Evolutionary conservation across 352 stramenopile species (phyloP).

Genomic region (Hyaloperonospora brassicae): DNA sequence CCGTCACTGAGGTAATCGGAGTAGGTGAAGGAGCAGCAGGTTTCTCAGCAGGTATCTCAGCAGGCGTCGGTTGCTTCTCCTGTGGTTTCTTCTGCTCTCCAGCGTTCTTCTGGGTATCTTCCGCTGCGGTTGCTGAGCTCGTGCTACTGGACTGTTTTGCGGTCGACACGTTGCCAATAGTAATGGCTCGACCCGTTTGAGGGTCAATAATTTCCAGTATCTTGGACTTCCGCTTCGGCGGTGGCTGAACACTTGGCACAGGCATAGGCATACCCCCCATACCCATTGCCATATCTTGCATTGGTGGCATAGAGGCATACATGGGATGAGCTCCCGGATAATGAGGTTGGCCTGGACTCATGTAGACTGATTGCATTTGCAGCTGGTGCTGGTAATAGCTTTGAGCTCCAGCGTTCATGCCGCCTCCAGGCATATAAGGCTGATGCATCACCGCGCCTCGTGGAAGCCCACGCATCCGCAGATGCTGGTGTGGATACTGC

Average conservation of each 20-base stretch:
- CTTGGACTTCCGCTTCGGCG: conserved; percentile 43
- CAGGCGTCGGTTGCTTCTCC: conserved; percentile 21
- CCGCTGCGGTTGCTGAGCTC: conserved; percentile 10
- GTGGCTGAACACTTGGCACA: conserved; percentile 29
- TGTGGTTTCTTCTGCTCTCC: conserved; percentile 28
- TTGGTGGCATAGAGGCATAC: conserved; percentile 29
- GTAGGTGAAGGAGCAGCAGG: conserved; percentile 1
- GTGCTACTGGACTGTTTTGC: conserved; percentile 10
- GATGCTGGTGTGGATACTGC: conserved; percentile 14
- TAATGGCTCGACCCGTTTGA: conserved; percentile 38
- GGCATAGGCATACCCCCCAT: conserved; percentile 32
- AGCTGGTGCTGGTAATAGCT: conserved; percentile 42
- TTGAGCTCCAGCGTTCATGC: conserved; percentile 32
- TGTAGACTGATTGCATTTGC: conserved; percentile 40
- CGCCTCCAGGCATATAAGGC: conserved; percentile 31
- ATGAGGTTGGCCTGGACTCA: conserved; percentile 24
- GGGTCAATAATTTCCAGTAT: conserved; percentile 43
- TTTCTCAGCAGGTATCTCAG: conserved; percentile 6
- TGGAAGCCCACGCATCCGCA: conserved; percentile 30
- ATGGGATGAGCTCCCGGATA: conserved; percentile 36
- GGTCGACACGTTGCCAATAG: conserved; percentile 19
- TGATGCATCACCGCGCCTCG: conserved; percentile 22
- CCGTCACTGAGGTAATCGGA: conserved; percentile 5
- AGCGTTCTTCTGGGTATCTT: conserved; percentile 21
- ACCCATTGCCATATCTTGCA: conserved; percentile 40